These are phyloP conservation scores for Schwanniomyces vanrijiae DNA, from an alignment of 805 yeast species.

Conservation along the genomic window DNA sequence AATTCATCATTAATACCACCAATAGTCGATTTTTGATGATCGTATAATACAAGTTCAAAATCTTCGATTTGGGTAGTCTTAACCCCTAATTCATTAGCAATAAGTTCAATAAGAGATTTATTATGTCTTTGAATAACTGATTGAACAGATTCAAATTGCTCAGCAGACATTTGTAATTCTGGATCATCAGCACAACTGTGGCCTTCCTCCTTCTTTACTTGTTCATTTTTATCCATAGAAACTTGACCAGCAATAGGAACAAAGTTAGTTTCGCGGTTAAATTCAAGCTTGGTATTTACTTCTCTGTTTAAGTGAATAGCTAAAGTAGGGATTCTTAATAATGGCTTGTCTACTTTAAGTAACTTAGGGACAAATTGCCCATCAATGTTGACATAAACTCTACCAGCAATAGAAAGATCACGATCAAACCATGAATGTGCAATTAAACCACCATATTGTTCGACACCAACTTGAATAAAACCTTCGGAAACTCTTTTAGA, in stretches of 20 bases:
- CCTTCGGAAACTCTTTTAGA: constrained; percentile 72
- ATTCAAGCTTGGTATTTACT: constrained; percentile 75
- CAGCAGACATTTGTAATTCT: constrained; percentile 45
- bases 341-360: constrained; percentile 78
- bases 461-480: constrained; percentile 87
- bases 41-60: constrained; percentile 83
- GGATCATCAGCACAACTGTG: constrained; percentile 52
- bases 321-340: constrained; percentile 88
- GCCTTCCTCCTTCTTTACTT: constrained; percentile 9
- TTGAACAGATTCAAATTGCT: constrained; percentile 64
- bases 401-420: constrained; percentile 87
- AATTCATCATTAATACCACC: constrained; percentile 93
- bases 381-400: constrained; percentile 66
- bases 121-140: constrained; percentile 75
- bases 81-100: constrained; percentile 66
- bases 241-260: constrained; percentile 78
- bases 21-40: constrained; percentile 75
- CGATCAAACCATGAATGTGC: constrained; percentile 98
- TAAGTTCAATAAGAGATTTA: constrained; percentile 60
- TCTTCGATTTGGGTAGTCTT: constrained; percentile 68
- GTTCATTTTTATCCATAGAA: constrained; percentile 21
- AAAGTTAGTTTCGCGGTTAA: constrained; percentile 84
- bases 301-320: constrained; percentile 89
- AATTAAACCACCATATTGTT: constrained; percentile 92
- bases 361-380: constrained; percentile 62